phyloP scores from a whole-genome alignment of 2,329 filamentous ascomycete species.

The Cladosporium sp. region DNA sequence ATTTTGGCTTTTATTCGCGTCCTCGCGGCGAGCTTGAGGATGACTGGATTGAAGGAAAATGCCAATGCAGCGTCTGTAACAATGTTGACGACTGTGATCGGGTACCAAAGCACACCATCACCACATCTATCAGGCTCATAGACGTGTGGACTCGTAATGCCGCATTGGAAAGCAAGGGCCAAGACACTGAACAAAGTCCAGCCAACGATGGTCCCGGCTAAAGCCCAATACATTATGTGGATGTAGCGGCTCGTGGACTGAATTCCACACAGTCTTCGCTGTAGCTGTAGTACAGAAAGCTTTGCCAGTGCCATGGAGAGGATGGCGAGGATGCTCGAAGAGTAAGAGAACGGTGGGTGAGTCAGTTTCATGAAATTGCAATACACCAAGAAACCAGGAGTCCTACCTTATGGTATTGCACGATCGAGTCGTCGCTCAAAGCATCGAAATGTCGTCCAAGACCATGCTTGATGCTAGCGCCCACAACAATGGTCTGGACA shows the following conservation, averaged over 20 bases:
- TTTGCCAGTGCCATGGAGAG: not conserved
- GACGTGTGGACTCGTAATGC: not conserved
- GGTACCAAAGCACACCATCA: not conserved
- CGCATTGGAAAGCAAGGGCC: not conserved
- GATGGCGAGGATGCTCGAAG: not conserved
- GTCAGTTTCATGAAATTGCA: not conserved
- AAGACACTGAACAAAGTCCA: slow-evolving; percentile 2
- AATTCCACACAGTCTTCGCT: not conserved
- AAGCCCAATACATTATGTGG: slow-evolving; percentile 1
- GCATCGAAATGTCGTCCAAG: not conserved
- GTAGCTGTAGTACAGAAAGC: not conserved
- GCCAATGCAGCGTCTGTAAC: not conserved
- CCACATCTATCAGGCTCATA: not conserved
- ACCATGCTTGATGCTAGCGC: not conserved
- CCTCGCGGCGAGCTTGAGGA: not conserved
- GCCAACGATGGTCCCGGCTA: not conserved
- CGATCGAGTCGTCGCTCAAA: not conserved
- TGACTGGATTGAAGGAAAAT: not conserved
- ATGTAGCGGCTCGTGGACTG: not conserved
- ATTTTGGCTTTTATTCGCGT: not conserved
- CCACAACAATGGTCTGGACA: not conserved
- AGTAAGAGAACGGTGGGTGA: not conserved
- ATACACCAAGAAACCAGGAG: too few relatives aligned
- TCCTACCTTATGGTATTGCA: not conserved
- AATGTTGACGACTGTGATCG: not conserved